Evolutionary conservation across 192 early-diverging fungal genomes (phyloP), one percentile per base, ranked within the genome.

Genomic region (Coemansia furcata): DNA sequence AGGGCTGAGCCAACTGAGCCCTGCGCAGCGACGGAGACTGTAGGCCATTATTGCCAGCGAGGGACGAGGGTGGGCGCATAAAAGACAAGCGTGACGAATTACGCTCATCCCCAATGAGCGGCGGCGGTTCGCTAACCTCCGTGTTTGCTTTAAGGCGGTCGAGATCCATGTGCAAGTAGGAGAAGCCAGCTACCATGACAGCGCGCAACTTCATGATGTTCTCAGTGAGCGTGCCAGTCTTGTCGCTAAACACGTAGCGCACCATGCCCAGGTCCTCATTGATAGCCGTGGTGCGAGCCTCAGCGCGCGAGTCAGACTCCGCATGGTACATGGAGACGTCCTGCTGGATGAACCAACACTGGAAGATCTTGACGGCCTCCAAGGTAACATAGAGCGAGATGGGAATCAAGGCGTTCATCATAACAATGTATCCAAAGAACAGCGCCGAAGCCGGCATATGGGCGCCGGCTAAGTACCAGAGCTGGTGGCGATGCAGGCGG

Each of bases 191-290:
- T 3, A 86, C 83, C 73, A 87, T 87, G 17, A 89, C 75, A 17
- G 87, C 87, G 33, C 89, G 84, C 60, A 95, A 89, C 50, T 92
- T 84, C 92, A 94, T 93, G 8, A 92, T 84, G 73, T 94, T 95
- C 59, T 93, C 90, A 0, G 94, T 95, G 29, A 95, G 79, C 10
- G 94, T 95, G 35, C 94, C 94, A 6, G 93, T 95, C 77, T 95
- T 95, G 83, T 95, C 93, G 23, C 90, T 90, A 60, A 97, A 97
- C 10, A 97, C 84, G 66, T 94, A 94, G 61, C 90, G 87, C 59
- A 97, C 91, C 68, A 88, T 87, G 32, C 92, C 94, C 32, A 97
- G 80, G 61, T 97, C 95, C 74, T 97, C 95, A 71, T 93, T 93
- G 49, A 95, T 89, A 21, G 85, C 87, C 3, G 88, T 88, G 7